These are phyloP conservation scores for Blepharisma undulans DNA, from an alignment of 169 alveolate genomes.

Conservation along the genomic window DNA sequence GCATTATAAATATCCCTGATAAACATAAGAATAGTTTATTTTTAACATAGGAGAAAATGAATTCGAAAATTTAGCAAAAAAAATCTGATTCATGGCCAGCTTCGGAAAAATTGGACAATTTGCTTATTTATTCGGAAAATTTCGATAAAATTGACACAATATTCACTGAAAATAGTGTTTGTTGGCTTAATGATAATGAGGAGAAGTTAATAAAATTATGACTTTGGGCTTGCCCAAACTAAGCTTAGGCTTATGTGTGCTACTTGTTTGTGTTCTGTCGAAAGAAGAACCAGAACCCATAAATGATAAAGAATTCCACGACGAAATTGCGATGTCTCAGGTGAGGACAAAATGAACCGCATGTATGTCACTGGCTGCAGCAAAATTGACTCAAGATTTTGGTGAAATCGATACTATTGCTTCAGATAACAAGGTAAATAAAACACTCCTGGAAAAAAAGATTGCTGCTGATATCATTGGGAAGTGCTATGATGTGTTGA, in stretches of 20 bases:
- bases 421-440: neutral
- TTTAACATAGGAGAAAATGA: neutral
- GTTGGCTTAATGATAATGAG: neutral
- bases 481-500: neutral
- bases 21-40: neutral
- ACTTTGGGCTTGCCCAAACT: neutral
- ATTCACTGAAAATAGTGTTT: neutral
- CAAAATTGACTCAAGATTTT: neutral
- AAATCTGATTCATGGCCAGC: neutral
- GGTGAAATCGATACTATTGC: neutral
- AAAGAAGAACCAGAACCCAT: neutral
- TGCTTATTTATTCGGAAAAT: neutral
- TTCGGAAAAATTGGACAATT: neutral
- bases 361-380: neutral
- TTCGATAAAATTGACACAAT: neutral
- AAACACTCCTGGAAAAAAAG: neutral
- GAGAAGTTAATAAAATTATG: neutral
- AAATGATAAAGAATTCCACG: neutral
- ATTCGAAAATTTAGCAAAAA: neutral
- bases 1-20: neutral
- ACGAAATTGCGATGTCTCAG: neutral
- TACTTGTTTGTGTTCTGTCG: neutral
- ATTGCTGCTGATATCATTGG: neutral
- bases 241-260: neutral
- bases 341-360: neutral